Base-by-base conservation (phyloP, 2,329 filamentous ascomycete genomes). In the Colletotrichum musicola region DNA sequence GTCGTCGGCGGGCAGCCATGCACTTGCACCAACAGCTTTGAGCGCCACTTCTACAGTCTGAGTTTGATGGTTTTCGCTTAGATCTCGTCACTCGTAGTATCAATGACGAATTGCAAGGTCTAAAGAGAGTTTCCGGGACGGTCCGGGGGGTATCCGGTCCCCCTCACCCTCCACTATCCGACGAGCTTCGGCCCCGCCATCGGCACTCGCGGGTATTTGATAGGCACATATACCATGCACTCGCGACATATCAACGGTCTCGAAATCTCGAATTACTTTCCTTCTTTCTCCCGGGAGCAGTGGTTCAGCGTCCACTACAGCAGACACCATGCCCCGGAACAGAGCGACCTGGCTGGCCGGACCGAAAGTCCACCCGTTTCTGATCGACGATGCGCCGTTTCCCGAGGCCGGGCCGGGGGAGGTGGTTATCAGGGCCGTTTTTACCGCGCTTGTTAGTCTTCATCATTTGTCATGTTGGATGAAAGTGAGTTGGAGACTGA, bases 391-490 rank as follows among this genome's bases (percentile, higher is more conserved):
- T 4, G 64, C 68, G 4, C 68, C 61, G 2, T 59, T 56, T 18
- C 60, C 64, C 0, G 42, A 18, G 10, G 51, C 69, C n/a, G 71
- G 69, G 4, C 61, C 69, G 3, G 62, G 62, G 7, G 68, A 75
- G 53, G 30, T 74, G 4, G 49, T 75, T 2, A 68, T 76, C 18
- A 64, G 61, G 14, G 73, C 69, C 46, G 47, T 22, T 9, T 71
- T 71, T 7, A 73, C 40, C 44, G 63, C 38, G 30, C 73, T 66
- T 58, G 72, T 68, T 59, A 65, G 20, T 53, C 64, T 49, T 3
- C 1, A 25, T 25, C 22, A 3, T 22, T 35, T 66, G 42, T 16
- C 6, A 51, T 71, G 30, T 42, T n/a, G 6, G 4, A 18, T n/a
- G n/a, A 1, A 12, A 14, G 20, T 13, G 2, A 10, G 5, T 4